phyloP scores from a whole-genome alignment of 2,329 filamentous ascomycete species.

The Pseudofabraea citricarpa region DNA sequence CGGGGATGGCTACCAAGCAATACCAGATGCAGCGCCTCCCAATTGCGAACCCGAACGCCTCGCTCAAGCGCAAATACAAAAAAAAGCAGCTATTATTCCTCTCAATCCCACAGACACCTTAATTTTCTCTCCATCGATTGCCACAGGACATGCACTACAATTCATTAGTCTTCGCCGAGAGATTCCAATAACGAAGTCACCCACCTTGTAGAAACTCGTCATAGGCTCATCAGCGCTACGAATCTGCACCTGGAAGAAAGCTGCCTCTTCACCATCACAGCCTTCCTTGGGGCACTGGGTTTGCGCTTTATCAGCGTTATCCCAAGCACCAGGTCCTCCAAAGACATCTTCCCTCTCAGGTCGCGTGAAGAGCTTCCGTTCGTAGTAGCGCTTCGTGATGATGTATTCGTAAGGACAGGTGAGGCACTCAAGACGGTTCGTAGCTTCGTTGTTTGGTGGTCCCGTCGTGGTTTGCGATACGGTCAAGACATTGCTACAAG shows the following conservation, averaged over 20 bases:
- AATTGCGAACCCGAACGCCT: conserved; percentile 15
- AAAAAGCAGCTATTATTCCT: conserved; percentile 4
- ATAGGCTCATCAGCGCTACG: conserved; percentile 97
- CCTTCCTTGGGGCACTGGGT: conserved; percentile 78
- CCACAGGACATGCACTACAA: conserved; percentile 65
- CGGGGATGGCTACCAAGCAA: background rate
- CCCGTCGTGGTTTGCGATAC: conserved; percentile 44
- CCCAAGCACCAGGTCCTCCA: conserved; percentile 83
- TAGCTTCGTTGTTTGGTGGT: conserved; percentile 21
- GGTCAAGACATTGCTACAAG: conserved; percentile 79
- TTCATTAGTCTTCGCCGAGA: too few relatives aligned
- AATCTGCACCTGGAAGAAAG: conserved; percentile 96
- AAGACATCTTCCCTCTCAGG: conserved; percentile 89
- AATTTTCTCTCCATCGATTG: conserved; percentile 64
- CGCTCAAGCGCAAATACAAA: too few relatives aligned
- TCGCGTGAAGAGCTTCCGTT: conserved; percentile 73
- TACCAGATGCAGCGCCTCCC: background rate
- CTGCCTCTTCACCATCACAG: conserved; percentile 80
- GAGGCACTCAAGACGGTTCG: conserved; percentile 88
- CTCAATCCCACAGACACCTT: conserved; percentile 4
- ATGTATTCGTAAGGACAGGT: conserved; percentile 91
- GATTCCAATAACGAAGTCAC: too few relatives aligned
- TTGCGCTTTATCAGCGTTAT: conserved; percentile 80
- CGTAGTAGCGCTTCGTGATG: conserved; percentile 72
- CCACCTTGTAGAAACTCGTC: conserved; percentile 90